Conservation (phyloP, 306 rosid species). For the Medicago lupulina region DNA sequence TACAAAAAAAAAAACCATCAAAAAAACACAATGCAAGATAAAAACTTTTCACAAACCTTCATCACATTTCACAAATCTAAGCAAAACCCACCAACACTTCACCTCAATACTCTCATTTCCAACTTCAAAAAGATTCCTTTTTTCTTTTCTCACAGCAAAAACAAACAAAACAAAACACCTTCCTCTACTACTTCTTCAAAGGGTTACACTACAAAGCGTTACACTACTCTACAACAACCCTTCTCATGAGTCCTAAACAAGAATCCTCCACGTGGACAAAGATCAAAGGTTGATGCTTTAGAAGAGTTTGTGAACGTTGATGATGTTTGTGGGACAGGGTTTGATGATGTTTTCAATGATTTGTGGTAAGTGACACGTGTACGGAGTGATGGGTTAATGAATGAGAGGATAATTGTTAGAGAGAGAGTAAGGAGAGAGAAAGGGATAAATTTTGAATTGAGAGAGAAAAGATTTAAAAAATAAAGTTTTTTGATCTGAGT, state of each 20-base stretch:
- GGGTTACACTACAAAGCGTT: slow-evolving; percentile 21
- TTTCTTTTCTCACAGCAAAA: slow-evolving; percentile 50
- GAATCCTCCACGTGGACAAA: slow-evolving; percentile 23
- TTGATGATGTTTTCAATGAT: slow-evolving; percentile 67
- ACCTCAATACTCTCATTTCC: slow-evolving; percentile 38
- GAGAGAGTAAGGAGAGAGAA: slow-evolving; percentile 33
- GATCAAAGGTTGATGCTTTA: not conserved
- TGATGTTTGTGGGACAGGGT: slow-evolving; percentile 42
- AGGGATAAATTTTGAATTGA: slow-evolving; percentile 45
- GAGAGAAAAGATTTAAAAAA: slow-evolving; percentile 20
- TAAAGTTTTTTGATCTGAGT: slow-evolving; percentile 43
- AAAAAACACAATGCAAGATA: slow-evolving; percentile 44
- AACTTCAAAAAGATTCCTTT: slow-evolving; percentile 57
- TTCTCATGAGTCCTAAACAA: not conserved
- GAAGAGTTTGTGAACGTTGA: not conserved
- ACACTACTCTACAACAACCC: slow-evolving; percentile 6
- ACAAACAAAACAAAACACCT: not conserved
- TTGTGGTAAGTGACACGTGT: slow-evolving; percentile 55
- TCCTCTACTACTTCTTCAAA: slow-evolving; percentile 46
- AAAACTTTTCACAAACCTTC: slow-evolving; percentile 51
- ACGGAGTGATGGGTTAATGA: slow-evolving; percentile 53
- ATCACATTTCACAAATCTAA: slow-evolving; percentile 54
- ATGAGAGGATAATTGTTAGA: slow-evolving; percentile 57
- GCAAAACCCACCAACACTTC: slow-evolving; percentile 51
- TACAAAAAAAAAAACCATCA: not conserved